Evolutionary conservation across 768 basidiomycete species (phyloP), one percentile per base, ranked within the genome.

Genomic region (Hortiboletus flavorubellus): DNA sequence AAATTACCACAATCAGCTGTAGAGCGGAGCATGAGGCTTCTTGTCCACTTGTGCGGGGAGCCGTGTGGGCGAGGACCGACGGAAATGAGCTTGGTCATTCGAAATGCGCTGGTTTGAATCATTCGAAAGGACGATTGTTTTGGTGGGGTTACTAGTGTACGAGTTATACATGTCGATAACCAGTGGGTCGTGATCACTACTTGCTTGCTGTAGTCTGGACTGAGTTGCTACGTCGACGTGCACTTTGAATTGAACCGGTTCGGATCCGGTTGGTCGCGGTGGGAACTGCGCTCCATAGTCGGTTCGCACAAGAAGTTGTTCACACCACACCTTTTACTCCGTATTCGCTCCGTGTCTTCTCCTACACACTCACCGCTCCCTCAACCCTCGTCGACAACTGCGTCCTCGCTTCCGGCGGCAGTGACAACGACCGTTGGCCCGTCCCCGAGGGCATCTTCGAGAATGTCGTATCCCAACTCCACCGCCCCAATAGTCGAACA

Each of bases 401-500:
- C 42, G 37, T 45, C 51, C 38, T 53, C 53, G 54, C 46, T 45
- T 37, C 29, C 29, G 46, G 23, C 48, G 47, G 51, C 51, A 53
- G 45, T 54, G 56, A 59, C 61, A 47, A 31, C 64, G 53, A 62
- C 34, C 59, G 58, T 43, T 58, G 56, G 59, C 64, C 50, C 53
- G 23, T 50, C 29, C 50, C 18, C 26, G 53, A 47, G 58, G 64
- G 47, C 58, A 14, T 42, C 52, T 38, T 61, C 51, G 42, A 66
- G 41, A 44, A 73, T 75, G 68, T 84, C 63, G 60, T 85, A 85
- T 64, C 78, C 79, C 49, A 81, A 84, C 15, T 72, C 75, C 35
- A 80, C 84, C 11, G 83, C 84, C 6, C 76, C 78, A 30, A 80
- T 85, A 39, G 77, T 83, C 59, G 84, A 87, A 64, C 80, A 80